Evolutionary conservation across 345 rosid genomes (phyloP).

Genomic region (Carallia pectinifolia): DNA sequence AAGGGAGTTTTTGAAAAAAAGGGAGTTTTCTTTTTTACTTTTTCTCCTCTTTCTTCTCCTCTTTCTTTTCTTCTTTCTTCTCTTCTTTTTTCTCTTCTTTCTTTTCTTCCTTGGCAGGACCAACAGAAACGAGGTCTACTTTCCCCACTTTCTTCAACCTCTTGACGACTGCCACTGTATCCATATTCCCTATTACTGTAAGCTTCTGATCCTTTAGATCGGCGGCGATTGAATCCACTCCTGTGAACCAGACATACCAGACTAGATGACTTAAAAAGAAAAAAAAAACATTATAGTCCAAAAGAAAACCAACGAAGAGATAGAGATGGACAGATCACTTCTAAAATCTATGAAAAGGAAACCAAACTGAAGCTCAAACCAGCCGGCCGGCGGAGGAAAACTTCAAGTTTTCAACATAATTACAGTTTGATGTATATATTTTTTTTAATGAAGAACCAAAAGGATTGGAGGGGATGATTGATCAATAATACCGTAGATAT

Average conservation of each 20-base stretch:
- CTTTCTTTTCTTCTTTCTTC: slow-evolving; percentile 36
- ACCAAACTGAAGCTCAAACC: no score
- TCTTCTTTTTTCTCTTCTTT: slow-evolving; percentile 75
- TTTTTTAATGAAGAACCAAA: no score
- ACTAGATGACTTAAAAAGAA: no score
- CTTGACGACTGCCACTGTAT: slow-evolving; percentile 84
- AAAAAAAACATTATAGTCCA: no score
- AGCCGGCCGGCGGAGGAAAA: no score
- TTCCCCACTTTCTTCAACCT: slow-evolving; percentile 91
- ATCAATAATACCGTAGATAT: slow-evolving; percentile 53
- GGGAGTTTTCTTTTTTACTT: slow-evolving; percentile 35
- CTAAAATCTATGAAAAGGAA: no score
- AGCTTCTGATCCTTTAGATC: slow-evolving; percentile 91
- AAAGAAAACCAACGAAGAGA: no score
- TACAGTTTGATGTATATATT: no score
- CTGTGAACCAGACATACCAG: slow-evolving; percentile 23
- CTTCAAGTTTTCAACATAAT: no score
- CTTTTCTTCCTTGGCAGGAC: slow-evolving; percentile 94
- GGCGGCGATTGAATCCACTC: slow-evolving; percentile 87
- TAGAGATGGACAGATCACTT: no score
- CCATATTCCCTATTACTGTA: slow-evolving; percentile 87
- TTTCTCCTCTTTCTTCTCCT: slow-evolving; percentile 34
- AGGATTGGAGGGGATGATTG: no score
- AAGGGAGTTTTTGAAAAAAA: no score
- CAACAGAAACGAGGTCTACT: slow-evolving; percentile 82